Conservation (phyloP, 202 grass and related monocot genomes). For the Carex sylvatica region DNA sequence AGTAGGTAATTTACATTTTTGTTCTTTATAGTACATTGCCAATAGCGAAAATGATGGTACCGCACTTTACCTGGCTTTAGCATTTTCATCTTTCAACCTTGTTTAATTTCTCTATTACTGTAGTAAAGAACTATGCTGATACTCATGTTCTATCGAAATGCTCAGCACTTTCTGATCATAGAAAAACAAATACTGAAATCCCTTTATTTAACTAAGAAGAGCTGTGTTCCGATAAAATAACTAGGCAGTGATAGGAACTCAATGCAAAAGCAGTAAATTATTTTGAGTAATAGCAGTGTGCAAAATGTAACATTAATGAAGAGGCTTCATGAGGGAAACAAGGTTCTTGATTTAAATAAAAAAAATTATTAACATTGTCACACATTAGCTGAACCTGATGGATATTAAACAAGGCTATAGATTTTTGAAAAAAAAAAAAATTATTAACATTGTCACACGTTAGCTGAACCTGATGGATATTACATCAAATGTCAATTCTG, state of each 20-base stretch:
- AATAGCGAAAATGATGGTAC: background rate
- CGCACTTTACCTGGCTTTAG: background rate
- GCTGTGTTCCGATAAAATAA: background rate
- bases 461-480: background rate
- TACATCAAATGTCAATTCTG: background rate
- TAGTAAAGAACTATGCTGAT: background rate
- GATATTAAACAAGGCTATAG: constrained; percentile 1
- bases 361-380: background rate
- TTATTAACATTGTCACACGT: background rate
- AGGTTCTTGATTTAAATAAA: background rate
- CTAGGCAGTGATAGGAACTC: background rate
- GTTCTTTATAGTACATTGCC: background rate
- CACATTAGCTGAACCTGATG: background rate
- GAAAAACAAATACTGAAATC: background rate
- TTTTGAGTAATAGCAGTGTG: background rate
- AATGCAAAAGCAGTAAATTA: background rate
- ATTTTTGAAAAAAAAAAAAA: background rate
- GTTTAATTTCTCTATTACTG: background rate
- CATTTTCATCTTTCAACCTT: background rate
- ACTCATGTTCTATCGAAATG: background rate
- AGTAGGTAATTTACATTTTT: background rate
- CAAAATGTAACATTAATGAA: too few species aligned
- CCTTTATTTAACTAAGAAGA: background rate
- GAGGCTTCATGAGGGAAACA: background rate
- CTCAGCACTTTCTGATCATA: background rate